Evolutionary conservation across 345 rosid species (phyloP), one percentile per base, ranked within the genome.

Genomic region (Eucalyptus coolabah): DNA sequence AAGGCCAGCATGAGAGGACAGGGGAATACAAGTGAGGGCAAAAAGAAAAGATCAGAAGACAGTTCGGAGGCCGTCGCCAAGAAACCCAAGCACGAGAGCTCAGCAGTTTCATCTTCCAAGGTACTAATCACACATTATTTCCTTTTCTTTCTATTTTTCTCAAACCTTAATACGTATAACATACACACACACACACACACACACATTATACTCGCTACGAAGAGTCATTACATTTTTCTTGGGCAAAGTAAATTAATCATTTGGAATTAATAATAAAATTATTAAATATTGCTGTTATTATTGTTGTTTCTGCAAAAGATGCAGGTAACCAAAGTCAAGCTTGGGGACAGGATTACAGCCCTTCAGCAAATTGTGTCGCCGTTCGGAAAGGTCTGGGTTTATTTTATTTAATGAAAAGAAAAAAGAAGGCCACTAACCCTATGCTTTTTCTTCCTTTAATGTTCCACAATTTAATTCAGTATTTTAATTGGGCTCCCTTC

Each of bases 311-410:
- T 32, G 87, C 44, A 87, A 86, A 50, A 91, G 94, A 88, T 93
- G 93, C 97, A 95, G 89, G 93, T 92, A 92, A 96, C 99, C 86
- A 97, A 96, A 96, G 96, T 94, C 87, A 97, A 97, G 94, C 93
- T 96, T 81, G 96, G 95, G 51, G 98, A 97, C 89, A 96, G 92
- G 93, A 95, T 97, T 93, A 96, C 98, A 17, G 94, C 96, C 92
- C 97, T 97, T 89, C 99, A 97, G 90, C 99, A 97, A 93, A 97
- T 97, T 90, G 99, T 97, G 92, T 95, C 99, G 87, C 99, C 99
- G n/a, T 97, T 95, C 90, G 99, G 99, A 91, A 96, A 95, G 99
- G 99, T 97, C 88, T 88, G 34, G 87, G 47, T 53, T 44, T 87
- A 54, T 24, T 51, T 60, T 42, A 59, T 30, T 17, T 63, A 15